phyloP scores from a whole-genome alignment of 1,284 basidiomycete genomes.

The Apiotrichum porosum region DNA sequence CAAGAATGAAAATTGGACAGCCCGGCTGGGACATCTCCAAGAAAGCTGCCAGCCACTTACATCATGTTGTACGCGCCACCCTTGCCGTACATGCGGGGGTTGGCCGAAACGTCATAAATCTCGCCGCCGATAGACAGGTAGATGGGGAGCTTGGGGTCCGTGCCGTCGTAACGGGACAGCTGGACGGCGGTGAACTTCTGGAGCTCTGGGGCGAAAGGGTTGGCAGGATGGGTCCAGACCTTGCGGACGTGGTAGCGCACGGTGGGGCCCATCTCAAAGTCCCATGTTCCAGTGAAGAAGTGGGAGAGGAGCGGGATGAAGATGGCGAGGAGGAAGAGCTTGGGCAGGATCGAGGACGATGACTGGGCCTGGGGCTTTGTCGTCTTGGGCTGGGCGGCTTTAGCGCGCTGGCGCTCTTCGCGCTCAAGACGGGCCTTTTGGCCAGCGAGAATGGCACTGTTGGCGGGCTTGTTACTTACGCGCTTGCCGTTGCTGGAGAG shows the following conservation, averaged over 20 bases:
- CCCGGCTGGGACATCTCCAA: too few species aligned
- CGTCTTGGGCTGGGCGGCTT: not conserved
- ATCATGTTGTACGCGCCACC: constrained; percentile 47
- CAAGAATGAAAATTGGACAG: too few species aligned
- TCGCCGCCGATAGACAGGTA: constrained; percentile 51
- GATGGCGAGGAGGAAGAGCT: constrained; percentile 25
- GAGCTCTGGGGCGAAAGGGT: constrained; percentile 17
- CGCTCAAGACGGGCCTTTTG: constrained; percentile 31
- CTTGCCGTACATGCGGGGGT: constrained; percentile 49
- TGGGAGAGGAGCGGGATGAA: constrained; percentile 39
- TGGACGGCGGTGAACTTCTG: constrained; percentile 31
- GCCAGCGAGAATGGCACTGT: constrained; percentile 43
- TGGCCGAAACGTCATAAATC: constrained; percentile 47
- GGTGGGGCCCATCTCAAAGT: constrained; percentile 26
- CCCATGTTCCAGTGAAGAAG: constrained; percentile 36
- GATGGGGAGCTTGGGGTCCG: constrained; percentile 43
- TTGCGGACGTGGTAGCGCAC: constrained; percentile 1
- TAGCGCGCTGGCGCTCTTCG: constrained; percentile 4
- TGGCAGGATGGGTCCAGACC: not conserved
- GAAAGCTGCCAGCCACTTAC: not conserved
- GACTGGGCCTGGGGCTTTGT: not conserved
- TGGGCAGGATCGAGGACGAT: not conserved
- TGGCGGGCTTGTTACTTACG: constrained; percentile 61
- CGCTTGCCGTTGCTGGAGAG: constrained; percentile 53
- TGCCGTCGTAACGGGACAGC: constrained; percentile 43